Conservation (phyloP, 1,139 yeast genomes). For the Geotrichum klebahnii region DNA sequence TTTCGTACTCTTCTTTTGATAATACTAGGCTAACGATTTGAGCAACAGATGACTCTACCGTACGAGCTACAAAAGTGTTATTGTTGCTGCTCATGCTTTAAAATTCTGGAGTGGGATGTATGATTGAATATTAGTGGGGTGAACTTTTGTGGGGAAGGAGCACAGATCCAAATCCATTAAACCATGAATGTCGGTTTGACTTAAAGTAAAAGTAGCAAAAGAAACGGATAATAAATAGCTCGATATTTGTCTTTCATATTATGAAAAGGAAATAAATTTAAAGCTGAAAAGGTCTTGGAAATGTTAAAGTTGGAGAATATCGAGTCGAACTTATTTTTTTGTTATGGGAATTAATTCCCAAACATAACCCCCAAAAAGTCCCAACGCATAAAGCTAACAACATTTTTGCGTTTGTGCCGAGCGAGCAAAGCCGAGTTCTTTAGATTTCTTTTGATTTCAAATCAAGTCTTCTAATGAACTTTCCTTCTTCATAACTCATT, state of each 20-base stretch:
- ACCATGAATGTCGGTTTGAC: no score
- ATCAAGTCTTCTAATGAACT: no score
- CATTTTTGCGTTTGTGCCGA: not conserved
- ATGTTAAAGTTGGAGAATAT: not conserved
- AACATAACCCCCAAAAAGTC: no score
- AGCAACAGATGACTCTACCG: constrained; percentile 12
- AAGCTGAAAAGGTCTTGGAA: no score
- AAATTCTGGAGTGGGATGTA: not conserved
- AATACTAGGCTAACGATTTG: constrained; percentile 5
- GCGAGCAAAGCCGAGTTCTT: not conserved
- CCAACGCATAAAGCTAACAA: not conserved
- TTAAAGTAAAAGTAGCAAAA: no score
- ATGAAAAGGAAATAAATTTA: not conserved
- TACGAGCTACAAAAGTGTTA: constrained; percentile 1
- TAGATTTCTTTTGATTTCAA: no score
- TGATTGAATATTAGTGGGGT: no score
- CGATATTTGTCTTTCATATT: not conserved
- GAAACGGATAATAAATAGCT: no score
- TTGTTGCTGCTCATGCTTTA: not conserved
- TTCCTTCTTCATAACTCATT: not conserved
- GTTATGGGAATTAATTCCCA: no score
- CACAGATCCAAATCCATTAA: no score
- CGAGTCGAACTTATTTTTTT: no score
- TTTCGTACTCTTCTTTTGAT: constrained; percentile 14
- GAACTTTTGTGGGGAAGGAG: not conserved